These are phyloP conservation scores for Centaurea solstitialis DNA, from an alignment of 129 eudicot genomes.

Conservation along the genomic window DNA sequence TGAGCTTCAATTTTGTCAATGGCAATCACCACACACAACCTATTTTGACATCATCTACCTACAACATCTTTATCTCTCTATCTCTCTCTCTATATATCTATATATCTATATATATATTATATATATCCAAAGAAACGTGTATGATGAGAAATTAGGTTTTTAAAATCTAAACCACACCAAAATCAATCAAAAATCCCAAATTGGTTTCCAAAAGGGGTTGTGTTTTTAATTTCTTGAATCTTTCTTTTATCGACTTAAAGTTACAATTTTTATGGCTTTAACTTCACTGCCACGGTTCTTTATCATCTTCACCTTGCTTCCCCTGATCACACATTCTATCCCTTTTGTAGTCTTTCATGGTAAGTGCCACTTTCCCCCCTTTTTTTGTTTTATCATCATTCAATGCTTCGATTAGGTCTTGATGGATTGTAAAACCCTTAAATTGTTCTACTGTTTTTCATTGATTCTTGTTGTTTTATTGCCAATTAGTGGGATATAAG, in stretches of 20 bases:
- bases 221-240: constrained; percentile 18
- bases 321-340: constrained; percentile 42
- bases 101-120: no score
- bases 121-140: neutral
- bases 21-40: constrained; percentile 1
- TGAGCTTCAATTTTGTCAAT: constrained; percentile 10
- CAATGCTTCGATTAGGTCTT: neutral
- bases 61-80: neutral
- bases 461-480: neutral
- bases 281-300: constrained; percentile 20
- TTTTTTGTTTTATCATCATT: neutral
- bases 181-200: constrained; percentile 15
- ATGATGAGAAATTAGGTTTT: neutral
- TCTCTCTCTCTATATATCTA: neutral
- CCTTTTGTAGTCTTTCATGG: constrained; percentile 95
- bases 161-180: neutral
- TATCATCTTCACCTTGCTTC: constrained; percentile 35
- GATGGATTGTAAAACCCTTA: neutral
- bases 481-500: constrained; percentile 1
- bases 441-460: neutral
- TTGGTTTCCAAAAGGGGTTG: neutral
- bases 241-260: constrained; percentile 6
- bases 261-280: constrained; percentile 26
- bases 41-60: neutral
- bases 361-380: constrained; percentile 17